Base-by-base conservation (phyloP, 1,284 basidiomycete species). In the Rhodotorula sp. region DNA sequence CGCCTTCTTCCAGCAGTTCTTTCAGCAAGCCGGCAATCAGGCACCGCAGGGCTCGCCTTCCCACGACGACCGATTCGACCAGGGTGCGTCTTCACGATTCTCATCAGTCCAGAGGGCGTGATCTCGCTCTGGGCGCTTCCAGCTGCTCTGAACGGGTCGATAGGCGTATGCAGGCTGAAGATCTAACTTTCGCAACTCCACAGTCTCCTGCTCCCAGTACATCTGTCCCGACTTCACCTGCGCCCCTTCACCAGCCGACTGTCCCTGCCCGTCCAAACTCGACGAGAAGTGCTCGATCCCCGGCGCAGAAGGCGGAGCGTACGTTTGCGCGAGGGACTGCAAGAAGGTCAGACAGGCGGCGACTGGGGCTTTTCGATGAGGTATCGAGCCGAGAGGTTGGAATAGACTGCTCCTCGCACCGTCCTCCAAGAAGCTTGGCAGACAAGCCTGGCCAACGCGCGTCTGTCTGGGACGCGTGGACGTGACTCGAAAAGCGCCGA, bases 261-360 rank as follows among this genome's bases (percentile, higher is more conserved):
- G 68, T 64, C 39, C 55, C 3, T 70, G 68, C 54, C 68, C 68
- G 2, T 46, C n/a, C 13, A 17, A 27, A 4, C 22, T 92, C 81
- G 92, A 94, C 78, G 74, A 94, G 17, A 92, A 94, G 64, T 95
- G 94, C 79, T 91, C 91, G 39, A 84, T 87, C 66, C 92, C 91
- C n/a, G 91, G 94, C 4, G 90, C 89, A 54, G 88, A 89, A 2
- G 91, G 94, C 13, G 53, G 63, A 9, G 62, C 57, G 24, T 68
- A 49, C 48, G 59, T 68, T 32, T 68, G 67, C 27, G 46, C 62
- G 47, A 39, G 67, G 48, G 53, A 56, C 39, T 68, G 67, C 24
- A 36, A 27, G 13, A 58, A 34, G 24, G 67, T 68, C 6, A 27
- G 22, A 8, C 20, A 53, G 47, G 64, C 59, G 11, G 55, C 48